Base-by-base conservation (phyloP, 2,329 filamentous ascomycete genomes). In the Ophiostoma novo-ulmi region DNA sequence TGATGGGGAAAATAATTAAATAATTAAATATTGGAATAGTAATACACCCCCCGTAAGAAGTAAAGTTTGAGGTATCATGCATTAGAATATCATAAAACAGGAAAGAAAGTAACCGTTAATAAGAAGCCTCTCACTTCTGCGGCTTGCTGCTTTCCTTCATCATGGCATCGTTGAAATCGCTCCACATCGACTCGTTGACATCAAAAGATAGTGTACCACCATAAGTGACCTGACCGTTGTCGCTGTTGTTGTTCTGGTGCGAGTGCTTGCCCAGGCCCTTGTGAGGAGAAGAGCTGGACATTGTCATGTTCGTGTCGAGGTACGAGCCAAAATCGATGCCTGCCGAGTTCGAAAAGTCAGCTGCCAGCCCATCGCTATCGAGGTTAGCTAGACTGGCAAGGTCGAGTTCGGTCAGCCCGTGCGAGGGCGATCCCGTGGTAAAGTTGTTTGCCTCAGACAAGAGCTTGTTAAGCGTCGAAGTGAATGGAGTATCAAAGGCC, bases 391-490 rank as follows among this genome's bases (percentile, higher is more conserved):
- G 73, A 71, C 73, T 78, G 69, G 76, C 77, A 38, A 85, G 76
- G 70, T 85, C 83, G 13, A 85, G 74, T 58, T 84, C 81, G 36
- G 77, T 78, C 44, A 81, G 75, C 41, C 79, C 77, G 52, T 80
- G 77, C 71, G 77, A 80, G 48, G 78, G 76, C 36, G 78, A 79
- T 1, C 76, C 80, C 73, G 75, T 80, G 11, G 78, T 80, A 74
- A 85, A 83, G 63, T 82, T 77, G 70, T 83, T 81, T 11, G 81
- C 81, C 72, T 89, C 86, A 8, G 85, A 88, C 26, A 91, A 81
- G 72, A 92, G 81, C 75, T 90, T 85, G 73, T 85, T 86, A 48
- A 92, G 83, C 31, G 52, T 58, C 7, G 85, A 83, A 1, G 87
- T 88, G 75, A 90, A 85, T 0, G 88, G 88, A 6, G 87, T 88